Percentiles rank a stretch among this genome's conserved stretches.
Evolutionary conservation across 1,139 yeast genomes (phyloP).

Genomic region (Insectozyma bohioensis): DNA sequence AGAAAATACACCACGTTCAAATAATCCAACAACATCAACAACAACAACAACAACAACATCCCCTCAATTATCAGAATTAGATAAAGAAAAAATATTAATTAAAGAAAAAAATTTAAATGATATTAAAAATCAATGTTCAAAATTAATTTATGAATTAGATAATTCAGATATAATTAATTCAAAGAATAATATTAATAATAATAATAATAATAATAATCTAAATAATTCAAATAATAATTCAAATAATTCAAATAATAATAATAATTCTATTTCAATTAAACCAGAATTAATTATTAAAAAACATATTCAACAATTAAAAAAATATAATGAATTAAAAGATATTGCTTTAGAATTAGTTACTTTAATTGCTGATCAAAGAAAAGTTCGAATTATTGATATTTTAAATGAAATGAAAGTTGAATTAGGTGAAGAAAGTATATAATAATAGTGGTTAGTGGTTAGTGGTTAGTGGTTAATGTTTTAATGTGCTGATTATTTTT

Average conservation of each 20-base stretch:
- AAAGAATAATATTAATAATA: too few species aligned
- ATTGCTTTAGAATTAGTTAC: constrained; percentile 49
- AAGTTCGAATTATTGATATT: constrained; percentile 41
- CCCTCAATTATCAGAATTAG: constrained; percentile 4
- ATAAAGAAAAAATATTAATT: constrained; percentile 13
- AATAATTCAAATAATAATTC: too few species aligned
- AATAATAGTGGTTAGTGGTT: too few species aligned
- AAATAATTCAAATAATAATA: too few species aligned
- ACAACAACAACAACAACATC: not conserved
- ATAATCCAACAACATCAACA: not conserved
- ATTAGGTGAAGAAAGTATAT: constrained; percentile 14
- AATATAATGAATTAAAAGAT: constrained; percentile 52
- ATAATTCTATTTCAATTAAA: too few species aligned
- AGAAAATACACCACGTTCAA: too few species aligned
- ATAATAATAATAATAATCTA: too few species aligned
- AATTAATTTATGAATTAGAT: constrained; percentile 36
- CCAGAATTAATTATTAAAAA: constrained; percentile 39
- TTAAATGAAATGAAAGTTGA: constrained; percentile 27
- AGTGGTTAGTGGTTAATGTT: too few species aligned
- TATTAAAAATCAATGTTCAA: constrained; percentile 36
- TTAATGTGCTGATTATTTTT: too few species aligned
- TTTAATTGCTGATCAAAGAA: constrained; percentile 51
- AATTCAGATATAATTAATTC: too few species aligned
- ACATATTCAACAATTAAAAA: constrained; percentile 43
- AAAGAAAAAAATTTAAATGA: constrained; percentile 33